Percentiles rank a stretch among this genome's conserved stretches.
Evolutionary conservation across 306 rosid species (phyloP).

Genomic region (Rubus idaeus): DNA sequence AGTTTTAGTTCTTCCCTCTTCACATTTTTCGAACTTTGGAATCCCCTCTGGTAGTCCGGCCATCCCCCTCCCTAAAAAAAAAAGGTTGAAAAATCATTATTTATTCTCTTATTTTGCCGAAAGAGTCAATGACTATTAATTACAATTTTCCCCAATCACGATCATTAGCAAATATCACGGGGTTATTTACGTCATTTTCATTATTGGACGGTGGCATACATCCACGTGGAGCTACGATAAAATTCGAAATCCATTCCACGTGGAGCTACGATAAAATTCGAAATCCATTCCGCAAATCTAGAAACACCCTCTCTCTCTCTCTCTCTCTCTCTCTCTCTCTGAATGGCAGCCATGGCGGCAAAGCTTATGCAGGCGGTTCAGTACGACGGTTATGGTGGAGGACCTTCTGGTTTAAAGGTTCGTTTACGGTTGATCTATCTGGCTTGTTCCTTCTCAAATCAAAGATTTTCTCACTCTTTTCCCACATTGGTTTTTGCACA

Average conservation of each 20-base stretch:
- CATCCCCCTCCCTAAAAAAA: too few relatives aligned
- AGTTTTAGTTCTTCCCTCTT: too few relatives aligned
- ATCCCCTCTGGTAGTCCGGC: too few relatives aligned
- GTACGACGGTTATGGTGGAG: slow-evolving; percentile 60
- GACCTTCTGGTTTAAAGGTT: slow-evolving; percentile 63
- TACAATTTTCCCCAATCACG: too few relatives aligned
- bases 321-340: neutral
- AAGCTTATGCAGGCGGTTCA: slow-evolving; percentile 65
- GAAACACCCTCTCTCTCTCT: neutral
- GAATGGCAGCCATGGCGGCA: slow-evolving; percentile 35
- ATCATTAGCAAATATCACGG: too few relatives aligned
- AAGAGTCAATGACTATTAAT: too few relatives aligned
- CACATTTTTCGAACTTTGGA: too few relatives aligned
- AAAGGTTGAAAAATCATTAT: too few relatives aligned
- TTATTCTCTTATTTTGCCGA: too few relatives aligned
- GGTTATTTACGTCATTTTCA: neutral
- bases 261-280: neutral
- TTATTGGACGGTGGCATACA: neutral
- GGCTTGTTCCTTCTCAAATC: neutral
- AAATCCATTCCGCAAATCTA: neutral
- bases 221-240: neutral
- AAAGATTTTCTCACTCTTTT: neutral
- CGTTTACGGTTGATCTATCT: neutral
- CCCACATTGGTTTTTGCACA: neutral
- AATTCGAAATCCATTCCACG: too few relatives aligned